These are phyloP conservation scores for Euphorbia schlechtendalii DNA, from an alignment of 441 rosid species.

Conservation along the genomic window DNA sequence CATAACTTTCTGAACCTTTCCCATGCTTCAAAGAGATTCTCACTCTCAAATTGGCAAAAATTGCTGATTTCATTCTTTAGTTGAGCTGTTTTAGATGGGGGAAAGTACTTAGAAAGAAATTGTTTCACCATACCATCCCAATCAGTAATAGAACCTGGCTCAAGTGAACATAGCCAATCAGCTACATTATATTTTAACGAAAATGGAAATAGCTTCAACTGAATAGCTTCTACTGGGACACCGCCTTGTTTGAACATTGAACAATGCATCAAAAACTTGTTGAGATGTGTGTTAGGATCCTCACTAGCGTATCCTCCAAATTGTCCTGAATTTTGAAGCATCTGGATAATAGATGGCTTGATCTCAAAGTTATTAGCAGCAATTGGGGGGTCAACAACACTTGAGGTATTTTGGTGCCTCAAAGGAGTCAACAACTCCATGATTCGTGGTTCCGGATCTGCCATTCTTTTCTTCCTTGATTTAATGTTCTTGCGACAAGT, in stretches of 20 bases:
- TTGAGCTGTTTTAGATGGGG: neutral
- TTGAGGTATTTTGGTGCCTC: neutral
- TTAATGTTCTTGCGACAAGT: no score
- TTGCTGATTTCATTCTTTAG: neutral
- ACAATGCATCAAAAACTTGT: neutral
- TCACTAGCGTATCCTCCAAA: no score
- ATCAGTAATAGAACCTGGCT: neutral
- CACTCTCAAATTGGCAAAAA: neutral
- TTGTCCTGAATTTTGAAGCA: no score
- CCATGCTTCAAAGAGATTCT: no score
- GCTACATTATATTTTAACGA: neutral
- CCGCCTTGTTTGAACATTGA: neutral
- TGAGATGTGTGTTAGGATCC: neutral
- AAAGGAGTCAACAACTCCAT: no score
- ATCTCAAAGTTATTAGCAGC: neutral
- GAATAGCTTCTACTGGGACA: neutral
- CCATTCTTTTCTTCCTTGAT: no score
- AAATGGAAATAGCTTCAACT: neutral
- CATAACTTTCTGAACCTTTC: no score
- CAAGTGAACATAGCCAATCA: neutral
- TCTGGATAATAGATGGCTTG: no score
- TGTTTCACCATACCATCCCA: neutral
- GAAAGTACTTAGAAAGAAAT: neutral
- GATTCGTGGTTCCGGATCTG: no score
- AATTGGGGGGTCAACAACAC: neutral